Evolutionary conservation across 768 basidiomycete genomes (phyloP), one percentile per base, ranked within the genome.

Genomic region (Mycena epipterygia): DNA sequence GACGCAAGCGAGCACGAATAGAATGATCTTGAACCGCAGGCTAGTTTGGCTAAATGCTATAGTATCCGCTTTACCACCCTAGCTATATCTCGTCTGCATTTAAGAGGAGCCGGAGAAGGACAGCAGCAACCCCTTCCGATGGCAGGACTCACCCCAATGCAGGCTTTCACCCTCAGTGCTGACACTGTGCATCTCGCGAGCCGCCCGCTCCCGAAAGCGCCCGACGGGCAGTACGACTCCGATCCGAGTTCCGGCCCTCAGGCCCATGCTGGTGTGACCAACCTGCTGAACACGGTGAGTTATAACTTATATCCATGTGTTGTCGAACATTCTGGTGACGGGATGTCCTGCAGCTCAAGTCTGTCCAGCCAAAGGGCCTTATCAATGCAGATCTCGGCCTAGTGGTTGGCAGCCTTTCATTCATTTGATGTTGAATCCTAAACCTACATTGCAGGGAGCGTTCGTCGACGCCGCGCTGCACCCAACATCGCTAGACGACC

Each of bases 141-240:
- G 42, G 48, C 25, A 29, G 27, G 48, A 23, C 17, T 49, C 48
- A 25, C 33, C 74, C n/a, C 66, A 21, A 25, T 73, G 30, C 46
- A 67, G 29, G 51, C 56, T 12, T 44, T 72, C 51, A 27, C 23
- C 17, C 27, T 67, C 25, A 55, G 65, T 27, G 74, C 79, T 5
- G 79, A 80, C 51, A 67, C 72, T n/a, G 73, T 70, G 12, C 73
- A 79, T 49, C 78, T 83, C 42, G 65, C 80, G 7, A 64, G 55
- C 2, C 76, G 81, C 6, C 66, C 76, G 12, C 69, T 78, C n/a
- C 82, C 82, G n/a, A 74, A 51, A 21, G 79, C 81, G 8, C 79
- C 80, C 14, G 81, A 82, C 60, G 82, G 82, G 29, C 77, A 74
- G 51, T 83, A 83, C 71, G 77, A 81, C 67, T 79, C 71, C 33